A percentile compares a stretch with the other conserved stretches of the same genome.
phyloP scores from a whole-genome alignment of 805 yeast species.

The Kuraishia borneana region DNA sequence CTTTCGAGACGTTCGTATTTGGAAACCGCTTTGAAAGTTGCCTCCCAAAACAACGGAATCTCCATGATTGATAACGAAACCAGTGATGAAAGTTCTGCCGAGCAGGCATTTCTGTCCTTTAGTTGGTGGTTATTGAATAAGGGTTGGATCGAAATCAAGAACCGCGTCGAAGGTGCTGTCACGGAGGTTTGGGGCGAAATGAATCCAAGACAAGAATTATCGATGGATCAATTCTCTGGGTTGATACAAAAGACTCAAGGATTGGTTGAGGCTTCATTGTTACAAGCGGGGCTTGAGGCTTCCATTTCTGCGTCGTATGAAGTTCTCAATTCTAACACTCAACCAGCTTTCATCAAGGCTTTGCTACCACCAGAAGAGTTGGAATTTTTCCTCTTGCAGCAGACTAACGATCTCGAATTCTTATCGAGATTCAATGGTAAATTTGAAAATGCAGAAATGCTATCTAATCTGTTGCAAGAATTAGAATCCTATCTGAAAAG shows the following conservation, averaged over 20 bases:
- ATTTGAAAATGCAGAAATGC: conserved; percentile 8
- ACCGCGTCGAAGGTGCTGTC: conserved; percentile 45
- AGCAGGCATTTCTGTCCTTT: conserved; percentile 74
- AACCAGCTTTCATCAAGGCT: conserved; percentile 5
- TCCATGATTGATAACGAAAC: conserved; percentile 11
- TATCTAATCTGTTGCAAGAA: conserved; percentile 18
- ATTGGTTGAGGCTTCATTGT: conserved; percentile 16
- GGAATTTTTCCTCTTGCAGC: conserved; percentile 43
- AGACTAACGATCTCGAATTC: conserved; percentile 15
- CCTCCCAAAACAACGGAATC: conserved; percentile 33
- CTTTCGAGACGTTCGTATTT: conserved; percentile 80
- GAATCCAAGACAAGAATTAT: conserved; percentile 64
- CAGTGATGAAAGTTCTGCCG: conserved; percentile 40
- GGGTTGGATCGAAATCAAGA: conserved; percentile 60
- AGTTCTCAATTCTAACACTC: conserved; percentile 9
- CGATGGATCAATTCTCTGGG: conserved; percentile 46
- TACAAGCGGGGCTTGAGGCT: conserved; percentile 7
- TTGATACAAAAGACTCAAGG: conserved; percentile 27
- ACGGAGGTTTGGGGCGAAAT: conserved; percentile 46
- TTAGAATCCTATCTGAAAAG: conserved; percentile 16
- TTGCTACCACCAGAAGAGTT: conserved; percentile 40
- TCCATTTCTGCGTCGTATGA: background rate
- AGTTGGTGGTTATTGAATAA: conserved; percentile 91
- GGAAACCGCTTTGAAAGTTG: conserved; percentile 63
- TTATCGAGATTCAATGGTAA: conserved; percentile 4